Base-by-base conservation (phyloP, 2,329 filamentous ascomycete genomes). In the Dissoconium aciculare region DNA sequence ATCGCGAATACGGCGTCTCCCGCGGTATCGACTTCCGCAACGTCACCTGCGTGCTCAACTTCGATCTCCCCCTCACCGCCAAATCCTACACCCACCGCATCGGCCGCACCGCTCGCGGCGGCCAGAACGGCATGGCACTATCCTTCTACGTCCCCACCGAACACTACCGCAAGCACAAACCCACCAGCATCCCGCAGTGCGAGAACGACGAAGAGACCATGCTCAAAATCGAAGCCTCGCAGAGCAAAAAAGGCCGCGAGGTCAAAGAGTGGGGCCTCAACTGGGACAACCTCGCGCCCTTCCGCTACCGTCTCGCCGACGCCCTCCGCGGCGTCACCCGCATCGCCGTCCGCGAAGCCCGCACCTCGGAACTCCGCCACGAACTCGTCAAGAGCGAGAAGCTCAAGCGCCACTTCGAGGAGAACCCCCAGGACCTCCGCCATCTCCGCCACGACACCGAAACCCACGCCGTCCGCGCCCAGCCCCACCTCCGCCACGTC, bases 41-140 rank as follows among this genome's bases (percentile, higher is more conserved):
- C 50, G 85, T 98, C 32, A 75, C 83, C 3, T 84, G 81, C 39
- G 85, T 98, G 14, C 73, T 98, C 52, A 98, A 98, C 60, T 98
- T 98, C 54, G 89, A 98, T 55, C 74, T 98, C 11, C 89, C 89
- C 1, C 72, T 74, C 11, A 78, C 76, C 5, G 78, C 83, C 21
- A 91, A 83, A 52, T 92, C 83, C 5, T 98, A 98, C 56, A 91
- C 81, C n/a, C 89, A 98, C 58, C 77, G 89, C 32, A 92, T 98
- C 47, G 89, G 89, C 17, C 75, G 89, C 17, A 98, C 89, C 4
- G 89, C 83, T 2, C 73, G 89, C 38, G 89, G 85, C 2, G 87
- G 85, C 8, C 82, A 91, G 51, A 75, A 79, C 1, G 89, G 89
- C 36, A 95, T 93, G 69, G 84, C 89, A 0, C 67, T 98, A n/a